These are phyloP conservation scores for Aureobasidium lini DNA, from an alignment of 2,329 filamentous ascomycete species.

Conservation along the genomic window DNA sequence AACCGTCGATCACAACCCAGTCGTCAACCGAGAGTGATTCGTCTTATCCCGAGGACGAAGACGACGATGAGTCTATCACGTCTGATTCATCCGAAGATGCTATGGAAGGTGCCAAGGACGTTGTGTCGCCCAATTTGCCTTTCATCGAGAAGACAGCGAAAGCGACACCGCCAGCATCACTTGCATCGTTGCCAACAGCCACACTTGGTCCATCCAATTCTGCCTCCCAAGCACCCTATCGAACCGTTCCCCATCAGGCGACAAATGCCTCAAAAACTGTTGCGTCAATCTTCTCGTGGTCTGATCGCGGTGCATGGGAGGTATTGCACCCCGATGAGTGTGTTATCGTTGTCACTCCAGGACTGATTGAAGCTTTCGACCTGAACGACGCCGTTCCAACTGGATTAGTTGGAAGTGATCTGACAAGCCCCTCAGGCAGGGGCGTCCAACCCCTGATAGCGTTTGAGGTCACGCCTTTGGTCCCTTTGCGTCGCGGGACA, in stretches of 20 bases:
- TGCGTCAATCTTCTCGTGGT: conserved; percentile 57
- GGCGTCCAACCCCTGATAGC: conserved; percentile 51
- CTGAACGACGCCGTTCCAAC: conserved; percentile 39
- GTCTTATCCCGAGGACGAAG: conserved; percentile 36
- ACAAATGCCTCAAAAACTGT: conserved; percentile 47
- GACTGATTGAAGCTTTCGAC: conserved; percentile 57
- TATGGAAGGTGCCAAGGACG: conserved; percentile 12
- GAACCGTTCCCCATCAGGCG: conserved; percentile 40
- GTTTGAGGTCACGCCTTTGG: conserved; percentile 82
- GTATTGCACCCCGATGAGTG: conserved; percentile 55
- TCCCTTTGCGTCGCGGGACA: conserved; percentile 83
- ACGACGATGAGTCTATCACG: conserved; percentile 41
- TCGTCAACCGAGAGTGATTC: conserved; percentile 52
- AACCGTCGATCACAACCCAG: conserved; percentile 68
- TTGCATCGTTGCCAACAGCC: conserved; percentile 25
- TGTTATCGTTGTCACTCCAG: conserved; percentile 54
- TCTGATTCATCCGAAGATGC: conserved; percentile 48
- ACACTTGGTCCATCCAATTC: conserved; percentile 75
- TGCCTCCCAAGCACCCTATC: conserved; percentile 66
- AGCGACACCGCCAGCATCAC: conserved; percentile 27
- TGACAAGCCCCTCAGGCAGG: conserved; percentile 30
- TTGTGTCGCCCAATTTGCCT: conserved; percentile 20
- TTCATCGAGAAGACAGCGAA: conserved; percentile 22
- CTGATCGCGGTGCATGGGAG: conserved; percentile 56
- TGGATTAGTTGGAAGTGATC: conserved; percentile 33